These are phyloP conservation scores for Isabelozyma pseudorhagii DNA, from an alignment of 805 yeast genomes.

Conservation along the genomic window DNA sequence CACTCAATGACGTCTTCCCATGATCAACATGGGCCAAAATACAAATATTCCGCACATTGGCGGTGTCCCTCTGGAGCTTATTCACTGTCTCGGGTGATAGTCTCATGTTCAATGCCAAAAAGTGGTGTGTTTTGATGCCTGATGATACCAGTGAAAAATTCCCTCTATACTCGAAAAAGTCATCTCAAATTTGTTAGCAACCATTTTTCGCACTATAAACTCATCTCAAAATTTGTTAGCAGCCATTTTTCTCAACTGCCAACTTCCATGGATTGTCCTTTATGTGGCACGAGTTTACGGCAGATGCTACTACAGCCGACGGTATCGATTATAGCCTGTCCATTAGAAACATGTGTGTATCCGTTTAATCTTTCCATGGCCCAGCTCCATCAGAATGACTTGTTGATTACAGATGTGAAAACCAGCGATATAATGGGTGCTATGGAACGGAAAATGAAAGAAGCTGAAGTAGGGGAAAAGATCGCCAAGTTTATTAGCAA, in stretches of 20 bases:
- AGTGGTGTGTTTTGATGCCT: no score
- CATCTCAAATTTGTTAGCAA: not conserved
- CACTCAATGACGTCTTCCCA: slow-evolving; percentile 94
- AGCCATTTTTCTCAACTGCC: not conserved
- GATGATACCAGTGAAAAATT: not conserved
- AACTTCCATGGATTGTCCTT: slow-evolving; percentile 24
- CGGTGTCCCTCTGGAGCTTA: slow-evolving; percentile 65
- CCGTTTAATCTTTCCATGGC: slow-evolving; percentile 30
- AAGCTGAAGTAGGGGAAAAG: slow-evolving; percentile 20
- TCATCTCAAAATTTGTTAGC: not conserved
- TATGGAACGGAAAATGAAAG: slow-evolving; percentile 21
- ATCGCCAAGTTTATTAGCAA: slow-evolving; percentile 23
- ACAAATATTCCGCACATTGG: slow-evolving; percentile 81
- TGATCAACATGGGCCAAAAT: slow-evolving; percentile 98
- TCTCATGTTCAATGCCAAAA: slow-evolving; percentile 36
- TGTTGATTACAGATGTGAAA: slow-evolving; percentile 15
- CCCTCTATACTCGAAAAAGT: not conserved
- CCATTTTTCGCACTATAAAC: not conserved
- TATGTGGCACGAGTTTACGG: slow-evolving; percentile 19
- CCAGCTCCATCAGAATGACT: slow-evolving; percentile 22
- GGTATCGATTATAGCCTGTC: slow-evolving; percentile 26
- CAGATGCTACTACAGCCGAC: slow-evolving; percentile 25
- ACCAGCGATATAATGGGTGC: slow-evolving; percentile 21
- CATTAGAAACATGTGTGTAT: slow-evolving; percentile 23
- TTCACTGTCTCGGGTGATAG: slow-evolving; percentile 63